Percentiles rank a stretch among this genome's conserved stretches.
phyloP scores from a whole-genome alignment of 108 stramenopile genomes.

The Fistulifera pelliculosa region DNA sequence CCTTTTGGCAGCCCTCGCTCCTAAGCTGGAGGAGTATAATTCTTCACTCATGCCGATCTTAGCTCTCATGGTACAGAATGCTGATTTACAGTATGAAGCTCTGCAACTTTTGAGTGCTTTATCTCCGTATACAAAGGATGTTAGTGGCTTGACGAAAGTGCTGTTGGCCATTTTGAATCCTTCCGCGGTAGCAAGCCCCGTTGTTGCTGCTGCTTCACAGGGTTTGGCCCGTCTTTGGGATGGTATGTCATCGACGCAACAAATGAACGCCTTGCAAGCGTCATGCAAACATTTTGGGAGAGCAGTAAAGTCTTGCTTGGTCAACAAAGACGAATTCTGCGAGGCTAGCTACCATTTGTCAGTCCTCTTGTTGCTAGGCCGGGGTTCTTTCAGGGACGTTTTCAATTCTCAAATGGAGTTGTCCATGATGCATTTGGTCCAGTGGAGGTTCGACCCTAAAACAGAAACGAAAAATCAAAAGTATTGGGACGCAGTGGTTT shows the following conservation, averaged over 20 bases:
- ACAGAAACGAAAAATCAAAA: constrained; percentile 19
- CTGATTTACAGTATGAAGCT: too few species aligned
- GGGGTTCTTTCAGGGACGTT: constrained; percentile 11
- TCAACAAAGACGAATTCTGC: constrained; percentile 26
- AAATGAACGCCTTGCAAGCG: constrained; percentile 10
- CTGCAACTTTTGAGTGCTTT: not conserved
- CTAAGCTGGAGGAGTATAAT: too few species aligned
- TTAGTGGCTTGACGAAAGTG: constrained; percentile 2
- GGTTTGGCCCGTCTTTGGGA: constrained; percentile 34
- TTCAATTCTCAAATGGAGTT: constrained; percentile 14
- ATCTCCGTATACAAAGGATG: not conserved
- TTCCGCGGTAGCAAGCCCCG: not conserved
- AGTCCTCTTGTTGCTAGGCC: constrained; percentile 33
- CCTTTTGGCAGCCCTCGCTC: too few species aligned
- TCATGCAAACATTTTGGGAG: constrained; percentile 20
- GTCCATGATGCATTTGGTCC: constrained; percentile 24
- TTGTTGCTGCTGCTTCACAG: constrained; percentile 12
- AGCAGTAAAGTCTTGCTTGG: constrained; percentile 23
- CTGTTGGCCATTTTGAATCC: constrained; percentile 6
- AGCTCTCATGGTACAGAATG: too few species aligned
- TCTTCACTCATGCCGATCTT: too few species aligned
- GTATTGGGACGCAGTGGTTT: constrained; percentile 52
- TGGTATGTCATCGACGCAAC: constrained; percentile 17
- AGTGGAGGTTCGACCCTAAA: constrained; percentile 46
- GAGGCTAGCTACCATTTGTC: constrained; percentile 37